A percentile compares a stretch with the other conserved stretches of the same genome.
Evolutionary conservation across 2,329 filamentous ascomycete species (phyloP).

Genomic region (Cordyceps cateniannulata): DNA sequence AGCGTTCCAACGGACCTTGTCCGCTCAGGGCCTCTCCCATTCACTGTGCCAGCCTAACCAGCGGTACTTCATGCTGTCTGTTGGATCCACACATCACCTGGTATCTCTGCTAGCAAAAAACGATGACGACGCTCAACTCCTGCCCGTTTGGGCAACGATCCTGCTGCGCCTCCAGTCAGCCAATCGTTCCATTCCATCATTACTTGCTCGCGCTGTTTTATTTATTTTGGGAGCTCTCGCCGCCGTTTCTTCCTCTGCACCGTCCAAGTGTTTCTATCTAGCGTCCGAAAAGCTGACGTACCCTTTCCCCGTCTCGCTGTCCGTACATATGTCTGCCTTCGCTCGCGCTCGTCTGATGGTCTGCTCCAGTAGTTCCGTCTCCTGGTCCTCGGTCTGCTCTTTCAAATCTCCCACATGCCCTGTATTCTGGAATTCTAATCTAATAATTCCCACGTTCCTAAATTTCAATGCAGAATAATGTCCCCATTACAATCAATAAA

Average conservation of each 20-base stretch:
- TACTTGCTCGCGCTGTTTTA: not conserved
- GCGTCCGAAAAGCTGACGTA: constrained; percentile 2
- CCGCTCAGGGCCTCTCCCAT: not conserved
- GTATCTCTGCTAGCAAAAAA: not conserved
- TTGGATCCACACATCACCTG: too few species aligned
- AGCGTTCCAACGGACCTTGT: not conserved
- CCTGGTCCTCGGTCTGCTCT: not conserved
- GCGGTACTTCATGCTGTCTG: too few species aligned
- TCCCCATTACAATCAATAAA: not conserved
- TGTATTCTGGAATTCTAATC: not conserved
- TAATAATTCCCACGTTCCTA: not conserved
- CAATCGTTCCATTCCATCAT: not conserved
- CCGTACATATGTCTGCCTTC: not conserved
- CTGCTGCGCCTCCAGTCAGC: constrained; percentile 2
- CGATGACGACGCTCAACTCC: constrained; percentile 9
- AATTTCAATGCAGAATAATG: not conserved
- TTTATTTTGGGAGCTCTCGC: not conserved
- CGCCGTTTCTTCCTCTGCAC: not conserved
- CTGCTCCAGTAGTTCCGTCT: not conserved
- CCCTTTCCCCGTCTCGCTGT: not conserved
- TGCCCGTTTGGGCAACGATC: constrained; percentile 2
- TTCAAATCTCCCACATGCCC: not conserved
- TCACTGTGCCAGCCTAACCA: not conserved
- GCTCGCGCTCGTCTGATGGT: not conserved
- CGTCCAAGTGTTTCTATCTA: not conserved